Evolutionary conservation across 768 basidiomycete genomes (phyloP), one percentile per base, ranked within the genome.

Genomic region (Macrocybe gigantea): DNA sequence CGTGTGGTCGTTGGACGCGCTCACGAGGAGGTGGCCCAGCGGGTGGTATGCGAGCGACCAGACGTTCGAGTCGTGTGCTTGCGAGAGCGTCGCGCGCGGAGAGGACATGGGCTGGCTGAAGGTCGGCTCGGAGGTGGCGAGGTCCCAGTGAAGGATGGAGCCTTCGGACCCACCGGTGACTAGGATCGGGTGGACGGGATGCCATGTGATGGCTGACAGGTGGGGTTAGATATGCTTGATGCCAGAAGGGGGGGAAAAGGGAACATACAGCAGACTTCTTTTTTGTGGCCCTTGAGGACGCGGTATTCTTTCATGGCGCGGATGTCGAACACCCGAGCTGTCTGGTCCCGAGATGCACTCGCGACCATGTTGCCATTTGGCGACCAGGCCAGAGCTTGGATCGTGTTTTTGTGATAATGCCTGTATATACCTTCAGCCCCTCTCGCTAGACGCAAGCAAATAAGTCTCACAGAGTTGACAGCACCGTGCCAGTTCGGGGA

Each of bases 61-160:
- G 52, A 99, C 91, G 64, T 94, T 93, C 31, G 90, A 92, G 71
- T 99, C 96, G 74, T 99, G 96, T 7, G 96, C 96, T 62, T 92
- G 88, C n/a, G 88, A 85, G 56, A 99, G 82, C 10, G 82, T 85
- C 5, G 91, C 87, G 44, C 89, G 84, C 0, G 93, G 89, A 3
- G 71, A 64, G 31, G 79, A 66, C 15, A 73, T 55, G 31, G 73
- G 64, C 45, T 72, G 71, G 4, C 69, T 53, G 33, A 66, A 60
- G 12, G 77, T 61, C 37, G 75, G 69, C 45, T 82, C 78, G n/a
- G 78, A 74, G 3, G 86, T 72, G 43, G 81, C 75, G 53, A 98
- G 78, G 58, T 91, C 89, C 93, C 93, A 98, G 73, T 99, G 91
- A 11, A 94, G 73, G 60, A 99, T 83, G 14, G 92, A 76, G 22